phyloP scores from a whole-genome alignment of 192 early-diverging fungal species.

The Backusella luteola region DNA sequence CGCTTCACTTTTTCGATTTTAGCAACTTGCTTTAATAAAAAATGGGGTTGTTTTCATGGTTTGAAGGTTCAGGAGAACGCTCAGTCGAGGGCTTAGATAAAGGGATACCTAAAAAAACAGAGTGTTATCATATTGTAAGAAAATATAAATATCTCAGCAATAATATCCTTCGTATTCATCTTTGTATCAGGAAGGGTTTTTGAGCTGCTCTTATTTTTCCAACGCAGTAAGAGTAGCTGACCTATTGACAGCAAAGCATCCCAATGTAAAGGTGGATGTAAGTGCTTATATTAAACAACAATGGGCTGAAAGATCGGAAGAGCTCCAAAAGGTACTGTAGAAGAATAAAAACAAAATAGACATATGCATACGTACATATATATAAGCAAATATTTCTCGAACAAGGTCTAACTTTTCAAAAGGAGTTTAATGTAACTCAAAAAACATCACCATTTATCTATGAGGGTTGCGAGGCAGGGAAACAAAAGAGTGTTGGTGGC shows the following conservation, averaged over 20 bases:
- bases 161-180: neutral
- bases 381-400: neutral
- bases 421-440: slow-evolving; percentile 29
- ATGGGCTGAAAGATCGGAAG: slow-evolving; percentile 25
- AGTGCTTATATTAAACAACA: slow-evolving; percentile 28
- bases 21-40: neutral
- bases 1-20: neutral
- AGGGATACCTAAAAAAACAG: slow-evolving; percentile 24
- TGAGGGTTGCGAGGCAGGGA: slow-evolving; percentile 38
- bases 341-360: neutral
- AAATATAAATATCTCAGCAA: neutral
- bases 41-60: slow-evolving; percentile 28
- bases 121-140: slow-evolving; percentile 36
- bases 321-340: slow-evolving; percentile 21
- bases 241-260: slow-evolving; percentile 23
- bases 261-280: slow-evolving; percentile 32
- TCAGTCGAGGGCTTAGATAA: slow-evolving; percentile 9
- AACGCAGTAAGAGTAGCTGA: slow-evolving; percentile 37
- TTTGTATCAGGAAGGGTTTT: slow-evolving; percentile 41
- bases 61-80: neutral
- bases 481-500: slow-evolving; percentile 41
- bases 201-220: slow-evolving; percentile 41
- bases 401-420: neutral
- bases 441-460: slow-evolving; percentile 49
- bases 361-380: neutral